These are phyloP conservation scores for Boletellus ananas DNA, from an alignment of 768 basidiomycete species.

Conservation along the genomic window DNA sequence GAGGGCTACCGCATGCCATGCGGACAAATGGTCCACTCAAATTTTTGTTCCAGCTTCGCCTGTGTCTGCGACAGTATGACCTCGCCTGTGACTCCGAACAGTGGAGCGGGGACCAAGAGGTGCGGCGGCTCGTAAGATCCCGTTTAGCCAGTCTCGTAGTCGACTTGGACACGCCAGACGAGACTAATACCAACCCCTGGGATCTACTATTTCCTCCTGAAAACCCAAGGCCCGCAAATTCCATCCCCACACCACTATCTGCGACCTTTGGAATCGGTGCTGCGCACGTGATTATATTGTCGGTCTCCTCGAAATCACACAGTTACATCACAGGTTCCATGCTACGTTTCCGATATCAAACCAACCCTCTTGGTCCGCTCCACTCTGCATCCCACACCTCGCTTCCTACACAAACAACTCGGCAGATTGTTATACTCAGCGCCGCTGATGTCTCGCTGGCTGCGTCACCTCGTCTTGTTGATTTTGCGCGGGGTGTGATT, in stretches of 20 bases:
- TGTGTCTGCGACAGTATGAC: conserved; percentile 47
- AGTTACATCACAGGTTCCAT: conserved; percentile 23
- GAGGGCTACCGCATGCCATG: conserved; percentile 60
- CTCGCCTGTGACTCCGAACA: conserved; percentile 3
- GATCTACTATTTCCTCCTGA: conserved; percentile 22
- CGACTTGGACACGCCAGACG: conserved; percentile 42
- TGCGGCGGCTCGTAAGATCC: conserved; percentile 37
- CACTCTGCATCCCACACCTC: conserved; percentile 16
- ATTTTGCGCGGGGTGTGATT: conserved; percentile 53
- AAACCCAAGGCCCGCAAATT: conserved; percentile 1
- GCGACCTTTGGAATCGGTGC: conserved; percentile 17
- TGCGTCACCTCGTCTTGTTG: conserved; percentile 56
- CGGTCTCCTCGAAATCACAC: conserved; percentile 19
- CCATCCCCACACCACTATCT: conserved; percentile 10
- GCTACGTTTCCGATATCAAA: conserved; percentile 25
- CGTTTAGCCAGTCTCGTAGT: conserved; percentile 36
- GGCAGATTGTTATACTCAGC: conserved; percentile 31
- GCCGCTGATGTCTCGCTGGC: conserved; percentile 40
- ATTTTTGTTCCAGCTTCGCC: conserved; percentile 73
- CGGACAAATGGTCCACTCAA: conserved; percentile 71
- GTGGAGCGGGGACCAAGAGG: conserved; percentile 25
- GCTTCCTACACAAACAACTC: conserved; percentile 8
- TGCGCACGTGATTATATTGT: conserved; percentile 18
- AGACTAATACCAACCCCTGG: conserved; percentile 19
- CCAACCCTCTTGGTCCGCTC: conserved; percentile 5